Percentiles rank a stretch among this genome's conserved stretches.
phyloP scores from a whole-genome alignment of 129 eudicot genomes.

The Arctium minus region DNA sequence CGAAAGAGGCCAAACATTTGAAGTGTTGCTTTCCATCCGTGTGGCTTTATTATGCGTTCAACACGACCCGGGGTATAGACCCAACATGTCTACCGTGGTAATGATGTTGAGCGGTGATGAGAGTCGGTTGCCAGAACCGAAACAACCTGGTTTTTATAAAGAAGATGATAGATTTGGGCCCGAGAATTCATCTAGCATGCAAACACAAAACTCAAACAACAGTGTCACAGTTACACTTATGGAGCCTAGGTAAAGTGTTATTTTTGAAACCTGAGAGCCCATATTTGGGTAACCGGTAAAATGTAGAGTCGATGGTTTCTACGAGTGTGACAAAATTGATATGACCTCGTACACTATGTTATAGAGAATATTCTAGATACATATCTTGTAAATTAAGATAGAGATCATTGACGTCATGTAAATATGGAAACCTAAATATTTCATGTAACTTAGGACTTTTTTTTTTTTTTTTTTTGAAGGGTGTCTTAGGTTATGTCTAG shows the following conservation, averaged over 20 bases:
- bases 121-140: constrained; percentile 9
- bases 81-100: constrained; percentile 21
- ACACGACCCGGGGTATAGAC: constrained; percentile 29
- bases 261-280: neutral
- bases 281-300: neutral
- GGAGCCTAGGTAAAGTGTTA: neutral
- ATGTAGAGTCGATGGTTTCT: no score
- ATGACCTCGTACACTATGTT: neutral
- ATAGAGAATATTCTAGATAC: neutral
- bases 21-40: constrained; percentile 20
- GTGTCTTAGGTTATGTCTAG: no score
- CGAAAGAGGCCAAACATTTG: neutral
- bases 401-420: neutral
- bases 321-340: no score
- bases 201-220: neutral
- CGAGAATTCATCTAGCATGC: neutral
- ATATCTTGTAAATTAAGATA: neutral
- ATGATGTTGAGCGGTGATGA: constrained; percentile 18
- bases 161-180: neutral
- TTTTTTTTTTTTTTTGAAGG: no score
- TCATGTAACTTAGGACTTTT: no score
- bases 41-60: constrained; percentile 39
- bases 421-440: neutral
- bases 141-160: constrained; percentile 30
- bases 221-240: constrained; percentile 18